Evolutionary conservation across 2,329 filamentous ascomycete genomes (phyloP), one percentile per base, ranked within the genome.

Genomic region (Plectosphaerella cucumerina): DNA sequence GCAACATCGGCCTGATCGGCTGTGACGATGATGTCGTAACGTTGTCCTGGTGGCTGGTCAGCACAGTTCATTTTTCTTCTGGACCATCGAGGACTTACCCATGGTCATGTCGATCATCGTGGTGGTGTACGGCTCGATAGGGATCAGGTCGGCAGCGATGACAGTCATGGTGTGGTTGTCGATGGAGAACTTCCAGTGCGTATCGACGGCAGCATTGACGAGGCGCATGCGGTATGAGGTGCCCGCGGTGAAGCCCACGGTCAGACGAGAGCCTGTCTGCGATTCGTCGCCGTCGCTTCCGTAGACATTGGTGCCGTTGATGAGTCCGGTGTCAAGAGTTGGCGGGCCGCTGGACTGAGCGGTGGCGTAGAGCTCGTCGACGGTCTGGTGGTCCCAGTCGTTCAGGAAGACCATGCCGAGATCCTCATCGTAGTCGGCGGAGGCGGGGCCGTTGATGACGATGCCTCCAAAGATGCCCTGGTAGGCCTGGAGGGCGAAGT

Each of bases 351-450:
- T 47, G 11, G 52, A 56, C 52, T 64, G 54, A 23, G 63, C 65
- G 10, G 45, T 3, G 4, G 50, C 39, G 39, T 65, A 69, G 2
- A 75, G 59, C 47, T 69, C 56, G 48, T 73, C 72, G 3, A 70
- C 67, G 0, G 71, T 73, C 9, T 54, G 51, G 53, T 81, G 77
- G 56, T 74, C 74, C 79, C 81, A 86, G 58, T 86, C 84, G 15
- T 74, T 77, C 6, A 87, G 60, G 22, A 83, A 71, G 1, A 87
- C 58, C 11, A 74, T 66, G 3, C 85, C 85, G 0, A 86, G 69
- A 58, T 89, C 85, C 46, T 78, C 72, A 53, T 89, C 83, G 57
- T 85, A 86, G 58, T 81, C 73, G 14, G 74, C 70, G 2, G 77
- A 76, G 0, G 75, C 72, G 0, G 83, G 83, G 0, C 83, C 84